Evolutionary conservation across 2,329 filamentous ascomycete genomes (phyloP).

Genomic region (Phoma herbarum): DNA sequence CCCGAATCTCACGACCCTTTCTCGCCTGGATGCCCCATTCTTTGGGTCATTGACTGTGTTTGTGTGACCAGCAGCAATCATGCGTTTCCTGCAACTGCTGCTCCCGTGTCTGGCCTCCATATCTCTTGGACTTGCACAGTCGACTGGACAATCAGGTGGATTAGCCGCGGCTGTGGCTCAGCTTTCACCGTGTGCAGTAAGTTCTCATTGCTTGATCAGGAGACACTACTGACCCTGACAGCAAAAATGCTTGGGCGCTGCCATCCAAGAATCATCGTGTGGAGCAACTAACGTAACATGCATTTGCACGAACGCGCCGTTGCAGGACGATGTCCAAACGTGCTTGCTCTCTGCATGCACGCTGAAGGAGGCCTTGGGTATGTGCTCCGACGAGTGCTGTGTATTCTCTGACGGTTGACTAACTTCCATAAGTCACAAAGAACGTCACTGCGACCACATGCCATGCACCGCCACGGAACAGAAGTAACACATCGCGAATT

Average conservation of each 20-base stretch:
- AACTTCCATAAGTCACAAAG: constrained; percentile 48
- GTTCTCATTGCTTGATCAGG: background rate
- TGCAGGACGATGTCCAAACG: constrained; percentile 22
- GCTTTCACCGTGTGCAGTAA: constrained; percentile 34
- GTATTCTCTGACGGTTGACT: constrained; percentile 1
- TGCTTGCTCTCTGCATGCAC: constrained; percentile 30
- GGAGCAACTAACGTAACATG: constrained; percentile 24
- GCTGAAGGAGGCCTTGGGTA: constrained; percentile 28
- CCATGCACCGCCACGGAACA: constrained; percentile 50
- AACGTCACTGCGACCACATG: constrained; percentile 54
- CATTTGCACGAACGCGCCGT: constrained; percentile 27
- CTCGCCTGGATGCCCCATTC: constrained; percentile 6
- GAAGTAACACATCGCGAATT: constrained; percentile 42
- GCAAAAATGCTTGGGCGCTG: constrained; percentile 27
- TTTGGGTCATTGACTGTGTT: background rate
- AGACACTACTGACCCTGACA: constrained; percentile 1
- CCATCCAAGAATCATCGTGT: constrained; percentile 24
- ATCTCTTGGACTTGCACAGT: constrained; percentile 28
- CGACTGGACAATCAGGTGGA: constrained; percentile 22
- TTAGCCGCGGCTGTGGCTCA: constrained; percentile 21
- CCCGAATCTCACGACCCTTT: background rate
- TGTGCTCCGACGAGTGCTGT: background rate
- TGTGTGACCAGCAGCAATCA: constrained; percentile 12
- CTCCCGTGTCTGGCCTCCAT: constrained; percentile 28
- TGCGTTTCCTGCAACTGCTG: constrained; percentile 29